phyloP scores from a whole-genome alignment of 2,329 filamentous ascomycete genomes.

The Penicillium hordei region DNA sequence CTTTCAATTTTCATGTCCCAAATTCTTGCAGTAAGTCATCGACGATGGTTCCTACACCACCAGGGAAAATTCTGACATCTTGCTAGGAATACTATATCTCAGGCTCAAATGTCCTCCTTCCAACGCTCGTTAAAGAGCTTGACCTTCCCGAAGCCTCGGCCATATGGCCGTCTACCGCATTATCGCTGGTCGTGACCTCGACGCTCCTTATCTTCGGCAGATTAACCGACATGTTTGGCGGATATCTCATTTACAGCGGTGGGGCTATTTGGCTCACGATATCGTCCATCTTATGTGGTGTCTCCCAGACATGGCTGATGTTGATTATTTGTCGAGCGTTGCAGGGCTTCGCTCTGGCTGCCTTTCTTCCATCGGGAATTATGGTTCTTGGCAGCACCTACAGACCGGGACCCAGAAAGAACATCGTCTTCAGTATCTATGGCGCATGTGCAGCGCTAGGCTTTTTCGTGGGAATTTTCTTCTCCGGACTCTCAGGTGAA shows the following conservation, averaged over 20 bases:
- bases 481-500: constrained; percentile 59
- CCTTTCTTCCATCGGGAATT: constrained; percentile 68
- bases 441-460: constrained; percentile 53
- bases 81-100: constrained; percentile 70
- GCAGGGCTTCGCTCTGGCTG: constrained; percentile 71
- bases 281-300: constrained; percentile 70
- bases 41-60: neutral
- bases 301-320: constrained; percentile 67
- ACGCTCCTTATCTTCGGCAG: constrained; percentile 57
- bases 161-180: constrained; percentile 56
- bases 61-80: neutral
- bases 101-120: constrained; percentile 70
- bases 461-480: constrained; percentile 60
- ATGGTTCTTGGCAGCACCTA: constrained; percentile 66
- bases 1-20: constrained; percentile 63
- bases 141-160: constrained; percentile 65
- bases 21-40: constrained; percentile 55
- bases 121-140: constrained; percentile 61
- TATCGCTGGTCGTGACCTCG: constrained; percentile 51
- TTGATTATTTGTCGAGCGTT: constrained; percentile 71
- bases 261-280: constrained; percentile 63
- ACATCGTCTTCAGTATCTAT: constrained; percentile 63
- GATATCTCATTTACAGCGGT: constrained; percentile 63
- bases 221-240: constrained; percentile 61
- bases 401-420: constrained; percentile 67